phyloP scores from a whole-genome alignment of 2,329 filamentous ascomycete species.

The Xylaria sp. region DNA sequence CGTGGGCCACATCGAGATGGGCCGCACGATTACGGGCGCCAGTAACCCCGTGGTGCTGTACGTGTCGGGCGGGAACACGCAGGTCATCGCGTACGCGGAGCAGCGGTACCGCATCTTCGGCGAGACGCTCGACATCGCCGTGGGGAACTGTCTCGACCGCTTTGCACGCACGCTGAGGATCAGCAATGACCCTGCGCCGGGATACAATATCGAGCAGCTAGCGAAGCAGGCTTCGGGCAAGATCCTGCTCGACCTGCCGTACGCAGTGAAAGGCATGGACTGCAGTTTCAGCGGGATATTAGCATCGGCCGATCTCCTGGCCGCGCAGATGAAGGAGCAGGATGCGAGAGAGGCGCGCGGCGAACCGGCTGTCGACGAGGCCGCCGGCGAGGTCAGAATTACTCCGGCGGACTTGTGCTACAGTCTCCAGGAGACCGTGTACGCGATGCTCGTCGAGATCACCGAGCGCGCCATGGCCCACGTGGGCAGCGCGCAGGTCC shows the following conservation, averaged over 20 bases:
- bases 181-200: conserved; percentile 94
- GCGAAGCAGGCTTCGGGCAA: conserved; percentile 73
- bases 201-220: conserved; percentile 97
- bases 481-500: conserved; percentile 87
- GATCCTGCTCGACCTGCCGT: conserved; percentile 85
- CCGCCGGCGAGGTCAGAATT: conserved; percentile 63
- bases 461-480: conserved; percentile 99
- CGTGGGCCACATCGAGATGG: conserved; percentile 99
- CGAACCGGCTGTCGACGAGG: conserved; percentile 51
- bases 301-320: conserved; percentile 82
- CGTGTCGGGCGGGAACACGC: conserved; percentile 94
- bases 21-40: conserved; percentile 89
- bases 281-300: conserved; percentile 95
- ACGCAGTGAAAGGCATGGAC: conserved; percentile 98
- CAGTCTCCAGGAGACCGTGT: conserved; percentile 93
- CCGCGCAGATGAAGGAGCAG: conserved; percentile 69
- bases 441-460: conserved; percentile 97
- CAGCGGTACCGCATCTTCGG: conserved; percentile 97
- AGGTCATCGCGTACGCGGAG: conserved; percentile 96
- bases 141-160: conserved; percentile 95
- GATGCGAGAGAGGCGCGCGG: conserved; percentile 43
- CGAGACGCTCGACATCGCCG: conserved; percentile 95
- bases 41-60: conserved; percentile 94
- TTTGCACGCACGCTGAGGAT: conserved; percentile 93
- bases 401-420: conserved; percentile 92